Percentiles rank a stretch among this genome's conserved stretches.
Conservation (phyloP, 805 yeast species). For the Ogataea minuta region DNA sequence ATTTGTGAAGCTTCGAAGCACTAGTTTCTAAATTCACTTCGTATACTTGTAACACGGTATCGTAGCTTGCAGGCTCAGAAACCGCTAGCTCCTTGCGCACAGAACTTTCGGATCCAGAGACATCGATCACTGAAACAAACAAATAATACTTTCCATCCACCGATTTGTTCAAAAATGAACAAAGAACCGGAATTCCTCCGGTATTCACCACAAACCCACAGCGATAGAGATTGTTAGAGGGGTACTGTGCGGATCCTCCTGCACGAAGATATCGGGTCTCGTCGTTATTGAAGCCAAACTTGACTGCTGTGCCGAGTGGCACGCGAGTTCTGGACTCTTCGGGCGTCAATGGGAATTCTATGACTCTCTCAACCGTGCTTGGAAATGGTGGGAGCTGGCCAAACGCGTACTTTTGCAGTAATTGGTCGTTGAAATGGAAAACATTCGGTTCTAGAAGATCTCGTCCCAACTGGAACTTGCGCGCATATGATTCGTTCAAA, state of each 20-base stretch:
- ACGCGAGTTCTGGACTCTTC: conserved; percentile 10
- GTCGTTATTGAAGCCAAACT: conserved; percentile 21
- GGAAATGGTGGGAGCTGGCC: conserved; percentile 5
- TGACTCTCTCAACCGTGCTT: background rate
- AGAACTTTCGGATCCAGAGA: conserved; percentile 9
- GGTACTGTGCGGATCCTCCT: conserved; percentile 16
- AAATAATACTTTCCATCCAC: conserved; percentile 22
- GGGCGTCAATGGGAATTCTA: conserved; percentile 1
- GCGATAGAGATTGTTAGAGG: conserved; percentile 22
- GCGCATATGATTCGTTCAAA: conserved; percentile 8
- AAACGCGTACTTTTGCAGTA: conserved; percentile 7
- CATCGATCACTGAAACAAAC: conserved; percentile 27
- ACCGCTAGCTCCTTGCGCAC: conserved; percentile 21
- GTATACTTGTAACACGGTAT: conserved; percentile 25
- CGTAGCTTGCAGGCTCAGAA: conserved; percentile 11
- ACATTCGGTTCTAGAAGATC: conserved; percentile 17
- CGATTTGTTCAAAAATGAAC: conserved; percentile 27
- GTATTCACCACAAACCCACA: conserved; percentile 29
- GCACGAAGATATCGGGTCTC: background rate
- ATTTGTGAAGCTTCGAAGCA: conserved; percentile 13
- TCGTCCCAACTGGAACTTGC: conserved; percentile 13
- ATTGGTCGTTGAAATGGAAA: conserved; percentile 19
- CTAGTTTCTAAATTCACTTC: conserved; percentile 14
- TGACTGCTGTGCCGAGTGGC: conserved; percentile 11
- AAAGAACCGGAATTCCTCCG: conserved; percentile 31